Conservation (phyloP, 768 basidiomycete genomes). For the Pisolithus sp. region DNA sequence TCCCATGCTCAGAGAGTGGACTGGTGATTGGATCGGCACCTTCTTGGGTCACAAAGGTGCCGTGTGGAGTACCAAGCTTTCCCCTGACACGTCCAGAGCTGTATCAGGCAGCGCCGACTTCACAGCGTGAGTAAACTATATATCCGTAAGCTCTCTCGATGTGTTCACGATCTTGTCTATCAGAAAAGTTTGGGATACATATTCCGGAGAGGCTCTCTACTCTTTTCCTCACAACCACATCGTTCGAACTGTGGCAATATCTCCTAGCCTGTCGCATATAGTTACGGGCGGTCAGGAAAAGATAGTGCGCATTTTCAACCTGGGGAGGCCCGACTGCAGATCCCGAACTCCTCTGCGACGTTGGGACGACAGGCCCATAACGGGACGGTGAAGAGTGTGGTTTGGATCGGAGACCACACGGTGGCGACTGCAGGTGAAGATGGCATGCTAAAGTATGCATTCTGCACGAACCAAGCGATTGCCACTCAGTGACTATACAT, state of each 20-base stretch:
- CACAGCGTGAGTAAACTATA: constrained; percentile 66
- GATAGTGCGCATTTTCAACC: constrained; percentile 92
- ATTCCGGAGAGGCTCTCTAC: constrained; percentile 77
- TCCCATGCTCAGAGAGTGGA: constrained; percentile 95
- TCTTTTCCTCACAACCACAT: constrained; percentile 99
- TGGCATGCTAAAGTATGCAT: constrained; percentile 71
- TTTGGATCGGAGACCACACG: constrained; percentile 86
- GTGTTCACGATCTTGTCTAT: constrained; percentile 6
- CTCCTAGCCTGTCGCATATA: constrained; percentile 60
- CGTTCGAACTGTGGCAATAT: constrained; percentile 89
- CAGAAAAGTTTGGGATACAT: constrained; percentile 97
- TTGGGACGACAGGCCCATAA: constrained; percentile 66
- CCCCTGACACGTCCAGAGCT: constrained; percentile 76
- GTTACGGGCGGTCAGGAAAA: constrained; percentile 96
- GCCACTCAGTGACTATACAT: constrained; percentile 11
- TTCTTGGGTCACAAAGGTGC: constrained; percentile 90
- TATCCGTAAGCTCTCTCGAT: constrained; percentile 1
- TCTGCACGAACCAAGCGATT: background rate
- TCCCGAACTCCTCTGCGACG: constrained; percentile 69
- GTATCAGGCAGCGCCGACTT: constrained; percentile 96
- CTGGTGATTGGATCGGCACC: constrained; percentile 97
- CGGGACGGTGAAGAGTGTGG: constrained; percentile 85
- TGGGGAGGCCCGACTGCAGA: constrained; percentile 81
- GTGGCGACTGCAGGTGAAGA: constrained; percentile 92
- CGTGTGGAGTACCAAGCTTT: constrained; percentile 94